A percentile compares a stretch with the other conserved stretches of the same genome.
Evolutionary conservation across 2,329 filamentous ascomycete genomes (phyloP).

Genomic region (Colletotrichum navitas): DNA sequence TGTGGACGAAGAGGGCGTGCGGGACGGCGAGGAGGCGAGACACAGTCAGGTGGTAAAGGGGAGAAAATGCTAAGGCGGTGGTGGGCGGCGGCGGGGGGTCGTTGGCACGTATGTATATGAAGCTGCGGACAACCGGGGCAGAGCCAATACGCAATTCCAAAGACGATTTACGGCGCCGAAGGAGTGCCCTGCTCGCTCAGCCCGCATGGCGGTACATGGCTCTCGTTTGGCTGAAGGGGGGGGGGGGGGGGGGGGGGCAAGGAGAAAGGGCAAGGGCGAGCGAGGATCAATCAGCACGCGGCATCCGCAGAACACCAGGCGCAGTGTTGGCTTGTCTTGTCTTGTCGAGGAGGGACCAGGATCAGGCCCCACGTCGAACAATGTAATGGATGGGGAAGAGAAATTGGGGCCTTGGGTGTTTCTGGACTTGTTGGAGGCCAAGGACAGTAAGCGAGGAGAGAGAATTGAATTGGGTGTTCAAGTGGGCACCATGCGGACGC

Average conservation of each 20-base stretch:
- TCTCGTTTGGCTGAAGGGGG: background rate
- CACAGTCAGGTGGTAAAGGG: constrained; percentile 8
- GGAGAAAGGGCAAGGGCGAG: background rate
- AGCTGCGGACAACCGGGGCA: constrained; percentile 17
- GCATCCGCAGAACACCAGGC: constrained; percentile 31
- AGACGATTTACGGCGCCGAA: constrained; percentile 18
- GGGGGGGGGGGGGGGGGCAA: background rate
- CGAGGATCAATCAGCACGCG: constrained; percentile 28
- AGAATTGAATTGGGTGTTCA: constrained; percentile 1
- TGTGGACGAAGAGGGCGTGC: constrained; percentile 9
- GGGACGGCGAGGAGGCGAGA: constrained; percentile 7
- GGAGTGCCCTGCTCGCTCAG: constrained; percentile 18
- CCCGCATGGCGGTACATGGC: constrained; percentile 1
- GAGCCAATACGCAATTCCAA: constrained; percentile 24
- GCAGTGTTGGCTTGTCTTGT: constrained; percentile 39
- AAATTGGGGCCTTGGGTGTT: constrained; percentile 30
- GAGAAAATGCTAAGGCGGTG: constrained; percentile 22
- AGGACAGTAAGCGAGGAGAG: constrained; percentile 20
- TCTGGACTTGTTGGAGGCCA: constrained; percentile 26
- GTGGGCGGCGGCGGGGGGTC: constrained; percentile 8
- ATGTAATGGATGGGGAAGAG: constrained; percentile 38
- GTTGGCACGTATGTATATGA: constrained; percentile 38
- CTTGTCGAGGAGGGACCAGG: constrained; percentile 33
- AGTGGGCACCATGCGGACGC: background rate
- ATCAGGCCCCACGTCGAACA: constrained; percentile 39